phyloP scores from a whole-genome alignment of 805 yeast species.

The Candida vaughaniae region DNA sequence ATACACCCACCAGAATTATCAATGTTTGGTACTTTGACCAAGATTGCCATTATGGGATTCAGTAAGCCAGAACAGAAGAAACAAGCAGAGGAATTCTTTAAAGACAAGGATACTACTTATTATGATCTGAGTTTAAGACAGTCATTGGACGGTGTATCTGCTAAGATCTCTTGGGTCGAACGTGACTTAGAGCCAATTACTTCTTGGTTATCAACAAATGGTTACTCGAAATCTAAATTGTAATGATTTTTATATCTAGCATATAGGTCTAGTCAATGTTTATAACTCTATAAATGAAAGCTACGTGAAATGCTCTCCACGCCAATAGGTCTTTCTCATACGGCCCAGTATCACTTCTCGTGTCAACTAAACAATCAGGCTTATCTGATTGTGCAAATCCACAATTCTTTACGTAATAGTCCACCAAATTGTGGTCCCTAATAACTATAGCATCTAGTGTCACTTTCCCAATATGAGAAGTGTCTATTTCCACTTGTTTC shows the following conservation, averaged over 20 bases:
- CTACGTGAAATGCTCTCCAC: conserved; percentile 38
- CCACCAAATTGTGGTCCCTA: conserved; percentile 47
- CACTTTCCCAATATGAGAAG: not conserved
- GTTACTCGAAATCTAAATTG: conserved; percentile 19
- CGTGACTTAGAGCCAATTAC: conserved; percentile 51
- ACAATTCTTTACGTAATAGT: conserved; percentile 41
- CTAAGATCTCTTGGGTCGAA: conserved; percentile 57
- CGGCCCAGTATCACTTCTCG: conserved; percentile 17
- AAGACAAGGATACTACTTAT: conserved; percentile 57
- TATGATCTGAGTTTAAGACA: conserved; percentile 65
- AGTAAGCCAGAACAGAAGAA: conserved; percentile 53
- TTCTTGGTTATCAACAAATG: conserved; percentile 47
- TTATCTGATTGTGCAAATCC: conserved; percentile 32
- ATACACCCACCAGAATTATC: conserved; percentile 78
- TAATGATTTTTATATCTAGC: not conserved
- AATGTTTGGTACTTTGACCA: conserved; percentile 75
- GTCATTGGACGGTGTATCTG: conserved; percentile 56
- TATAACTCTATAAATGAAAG: conserved; percentile 17
- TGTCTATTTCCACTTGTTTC: conserved; percentile 9
- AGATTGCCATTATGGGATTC: conserved; percentile 58
- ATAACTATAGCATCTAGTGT: conserved; percentile 42
- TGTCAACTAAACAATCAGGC: conserved; percentile 15
- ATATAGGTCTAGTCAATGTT: not conserved
- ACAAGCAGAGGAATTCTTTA: conserved; percentile 52
- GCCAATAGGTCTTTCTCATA: conserved; percentile 43